Conservation (phyloP, 2,329 filamentous ascomycete species). For the Malbranchea zuffiana region DNA sequence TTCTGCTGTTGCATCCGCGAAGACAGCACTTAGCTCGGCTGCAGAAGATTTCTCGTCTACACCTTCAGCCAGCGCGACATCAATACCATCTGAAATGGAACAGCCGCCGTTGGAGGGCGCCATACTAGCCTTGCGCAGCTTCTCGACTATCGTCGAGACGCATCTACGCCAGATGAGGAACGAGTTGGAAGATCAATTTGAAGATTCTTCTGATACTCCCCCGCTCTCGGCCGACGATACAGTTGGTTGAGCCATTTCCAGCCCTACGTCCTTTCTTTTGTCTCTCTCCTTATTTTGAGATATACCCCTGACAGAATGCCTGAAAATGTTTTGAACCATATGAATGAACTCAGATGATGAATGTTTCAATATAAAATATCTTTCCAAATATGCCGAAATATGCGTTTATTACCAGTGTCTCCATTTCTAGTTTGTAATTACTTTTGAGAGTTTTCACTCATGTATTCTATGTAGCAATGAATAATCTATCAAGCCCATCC, state of each 20-base stretch:
- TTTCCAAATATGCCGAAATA: too few species aligned
- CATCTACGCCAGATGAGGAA: neutral
- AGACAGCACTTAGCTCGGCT: conserved; percentile 45
- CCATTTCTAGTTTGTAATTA: neutral
- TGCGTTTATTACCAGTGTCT: neutral
- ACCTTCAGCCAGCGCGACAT: neutral
- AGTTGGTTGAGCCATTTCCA: neutral
- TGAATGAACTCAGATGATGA: too few species aligned
- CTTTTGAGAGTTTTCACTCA: too few species aligned
- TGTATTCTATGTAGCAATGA: too few species aligned
- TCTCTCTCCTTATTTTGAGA: neutral
- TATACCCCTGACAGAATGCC: neutral
- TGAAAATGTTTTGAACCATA: neutral
- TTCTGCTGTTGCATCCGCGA: conserved; percentile 45
- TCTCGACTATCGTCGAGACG: conserved; percentile 1
- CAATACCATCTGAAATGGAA: neutral
- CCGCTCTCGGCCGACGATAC: neutral
- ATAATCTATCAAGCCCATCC: too few species aligned
- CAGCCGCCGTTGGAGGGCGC: neutral
- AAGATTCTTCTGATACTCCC: too few species aligned
- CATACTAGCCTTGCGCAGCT: neutral
- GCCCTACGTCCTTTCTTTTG: neutral
- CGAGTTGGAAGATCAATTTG: neutral
- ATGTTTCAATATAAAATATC: too few species aligned
- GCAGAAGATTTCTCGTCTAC: conserved; percentile 41